Conservation (phyloP, 1,139 yeast species). For the Kodamaea ohmeri region DNA sequence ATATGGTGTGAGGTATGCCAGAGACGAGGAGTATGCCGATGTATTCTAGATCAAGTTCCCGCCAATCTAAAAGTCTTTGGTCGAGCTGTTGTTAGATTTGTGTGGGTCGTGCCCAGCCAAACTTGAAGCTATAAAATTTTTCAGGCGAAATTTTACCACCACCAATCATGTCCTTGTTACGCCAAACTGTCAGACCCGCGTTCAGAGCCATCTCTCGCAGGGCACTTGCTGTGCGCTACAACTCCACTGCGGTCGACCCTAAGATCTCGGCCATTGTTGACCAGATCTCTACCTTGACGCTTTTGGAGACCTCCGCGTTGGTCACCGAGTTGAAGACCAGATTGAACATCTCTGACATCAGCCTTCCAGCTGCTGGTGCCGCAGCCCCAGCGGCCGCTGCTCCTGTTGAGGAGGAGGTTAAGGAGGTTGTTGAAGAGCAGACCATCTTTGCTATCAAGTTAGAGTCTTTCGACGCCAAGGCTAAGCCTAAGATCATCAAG, state of each 20-base stretch:
- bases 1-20: too few species aligned
- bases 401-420: constrained; percentile 71
- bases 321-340: constrained; percentile 80
- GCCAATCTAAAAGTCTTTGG: too few species aligned
- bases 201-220: constrained; percentile 31
- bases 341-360: constrained; percentile 89
- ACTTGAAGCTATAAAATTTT: constrained; percentile 7
- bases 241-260: constrained; percentile 72
- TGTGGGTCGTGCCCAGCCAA: constrained; percentile 10
- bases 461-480: constrained; percentile 89
- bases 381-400: constrained; percentile 71
- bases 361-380: constrained; percentile 76
- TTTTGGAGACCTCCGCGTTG: constrained; percentile 84
- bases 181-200: constrained; percentile 40
- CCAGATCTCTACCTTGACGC: constrained; percentile 82
- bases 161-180: constrained; percentile 31
- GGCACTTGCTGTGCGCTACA: constrained; percentile 40
- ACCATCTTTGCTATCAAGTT: constrained; percentile 89
- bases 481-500: constrained; percentile 96
- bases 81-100: neutral
- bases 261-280: constrained; percentile 86
- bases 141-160: constrained; percentile 5
- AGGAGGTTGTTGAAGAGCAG: constrained; percentile 86
- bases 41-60: neutral
- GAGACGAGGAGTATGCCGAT: too few species aligned